Evolutionary conservation across 495 filamentous ascomycete genomes (phyloP).

Genomic region (Elasticomyces elasticus): DNA sequence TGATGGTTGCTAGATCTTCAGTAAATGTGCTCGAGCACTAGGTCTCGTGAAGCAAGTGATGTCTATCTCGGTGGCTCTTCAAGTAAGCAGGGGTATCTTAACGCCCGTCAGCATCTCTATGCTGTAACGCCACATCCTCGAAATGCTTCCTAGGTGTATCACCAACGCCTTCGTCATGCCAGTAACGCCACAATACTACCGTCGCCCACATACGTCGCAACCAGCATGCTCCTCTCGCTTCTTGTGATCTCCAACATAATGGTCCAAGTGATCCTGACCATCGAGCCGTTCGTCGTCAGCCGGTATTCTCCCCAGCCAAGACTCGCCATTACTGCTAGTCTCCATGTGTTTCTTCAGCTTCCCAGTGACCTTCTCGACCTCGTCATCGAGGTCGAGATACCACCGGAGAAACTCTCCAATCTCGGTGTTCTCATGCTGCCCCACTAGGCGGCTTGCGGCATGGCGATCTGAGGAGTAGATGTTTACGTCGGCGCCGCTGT

Average conservation of each 20-base stretch:
- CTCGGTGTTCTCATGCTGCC: conserved; percentile 93
- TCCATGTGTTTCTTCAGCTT: conserved; percentile 52
- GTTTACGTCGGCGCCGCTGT: conserved; percentile 85
- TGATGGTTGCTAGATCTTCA: too few relatives aligned
- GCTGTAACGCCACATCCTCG: background rate
- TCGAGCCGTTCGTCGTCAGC: conserved; percentile 29
- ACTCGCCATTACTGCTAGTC: conserved; percentile 11
- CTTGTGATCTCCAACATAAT: conserved; percentile 33
- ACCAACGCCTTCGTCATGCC: background rate
- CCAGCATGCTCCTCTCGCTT: conserved; percentile 20
- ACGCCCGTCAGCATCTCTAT: too few relatives aligned
- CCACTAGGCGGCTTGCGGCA: conserved; percentile 47
- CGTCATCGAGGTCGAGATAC: conserved; percentile 60
- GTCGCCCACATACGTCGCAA: conserved; percentile 16
- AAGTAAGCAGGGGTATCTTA: too few relatives aligned
- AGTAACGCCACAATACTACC: background rate
- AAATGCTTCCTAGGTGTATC: background rate
- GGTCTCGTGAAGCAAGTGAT: too few relatives aligned
- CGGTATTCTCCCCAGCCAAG: conserved; percentile 32
- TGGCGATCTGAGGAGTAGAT: conserved; percentile 58
- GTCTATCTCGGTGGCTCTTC: too few relatives aligned
- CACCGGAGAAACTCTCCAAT: conserved; percentile 68
- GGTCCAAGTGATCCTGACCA: conserved; percentile 32
- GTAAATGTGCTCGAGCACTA: too few relatives aligned
- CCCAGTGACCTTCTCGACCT: conserved; percentile 64